These are phyloP conservation scores for barley (Hordeum vulgare) DNA, from an alignment of 176 grass and related monocot genomes.

Conservation along the genomic window MorexV3_pseudomolecules_assembly NC_058521.1:538891072-538891571, in stretches of 20 bases:
- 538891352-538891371: background rate
- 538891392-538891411: background rate
- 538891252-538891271: background rate
- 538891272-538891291: background rate
- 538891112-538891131: background rate
- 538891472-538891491: background rate
- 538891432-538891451: background rate
- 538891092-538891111: background rate
- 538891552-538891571: constrained; percentile 96
- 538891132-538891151: constrained; percentile 1
- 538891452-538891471: constrained; percentile 8
- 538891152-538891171: background rate
- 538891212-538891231: background rate
- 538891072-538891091: constrained; percentile 1
- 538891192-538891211: background rate
- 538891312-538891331: background rate
- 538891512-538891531: constrained; percentile 54
- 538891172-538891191: background rate
- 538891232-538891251: background rate
- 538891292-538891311: background rate
- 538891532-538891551: constrained; percentile 96
- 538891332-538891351: background rate
- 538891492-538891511: constrained; percentile 8
- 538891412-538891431: background rate
- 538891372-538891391: no score